Base-by-base conservation (phyloP, 73 alveolate species). In the Halteria grandinella region DNA sequence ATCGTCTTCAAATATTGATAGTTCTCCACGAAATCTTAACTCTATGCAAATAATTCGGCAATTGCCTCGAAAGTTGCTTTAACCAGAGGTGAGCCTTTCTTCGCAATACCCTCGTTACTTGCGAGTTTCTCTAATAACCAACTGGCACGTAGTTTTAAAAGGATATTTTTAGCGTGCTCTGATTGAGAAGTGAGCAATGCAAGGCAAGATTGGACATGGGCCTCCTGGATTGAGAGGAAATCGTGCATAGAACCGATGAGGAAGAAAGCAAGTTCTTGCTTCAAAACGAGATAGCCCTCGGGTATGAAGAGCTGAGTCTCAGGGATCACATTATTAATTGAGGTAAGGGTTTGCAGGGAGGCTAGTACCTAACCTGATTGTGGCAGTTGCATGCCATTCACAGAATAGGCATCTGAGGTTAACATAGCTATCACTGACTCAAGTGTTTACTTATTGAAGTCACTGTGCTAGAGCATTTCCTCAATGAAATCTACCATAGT, bases 401-500 rank as follows among this genome's bases (percentile, higher is more conserved):
- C n/a, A n/a, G n/a, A n/a, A n/a, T n/a, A n/a, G n/a, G 8, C 15
- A 31, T 62, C 60, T 62, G 36, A 25, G 27, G 41, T 52, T 17
- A 62, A 62, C 17, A 20, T 17, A 8, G 78, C 57, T 2, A 62
- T 41, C 3, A 62, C 63, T 39, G 23, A 40, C 27, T 62, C 57
- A 10, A 62, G 12, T 3, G 28, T 21, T 39, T 36, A 36, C 17
- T 45, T 39, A 41, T 62, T 33, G 27, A 62, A 62, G 3, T 62
- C 57, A 3, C 20, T 2, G 10, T 41, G 43, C 24, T 62, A 14
- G 27, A 48, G 41, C 5, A 52, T 44, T 17, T 62, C 78, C 25
- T 62, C 78, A 4, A 62, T 5, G 40, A 62, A 62, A 40, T 62
- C 78, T 20, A 57, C 36, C 3, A 62, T 60, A 8, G 78, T 41